Conservation (phyloP, 176 grass and related monocot genomes). For the Oryza nivara region DNA sequence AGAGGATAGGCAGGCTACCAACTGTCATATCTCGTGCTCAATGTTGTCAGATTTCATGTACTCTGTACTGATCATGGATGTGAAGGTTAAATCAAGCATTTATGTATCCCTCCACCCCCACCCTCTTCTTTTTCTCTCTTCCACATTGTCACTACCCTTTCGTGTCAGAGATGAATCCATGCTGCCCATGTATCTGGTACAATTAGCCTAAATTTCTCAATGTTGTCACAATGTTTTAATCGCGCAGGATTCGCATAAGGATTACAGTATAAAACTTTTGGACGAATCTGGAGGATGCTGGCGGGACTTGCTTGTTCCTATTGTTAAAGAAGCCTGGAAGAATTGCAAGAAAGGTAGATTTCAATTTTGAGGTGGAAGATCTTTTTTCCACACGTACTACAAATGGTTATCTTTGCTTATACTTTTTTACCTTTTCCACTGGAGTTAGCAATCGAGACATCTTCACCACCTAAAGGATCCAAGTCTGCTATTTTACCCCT, state of each 20-base stretch:
- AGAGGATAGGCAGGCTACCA: background rate
- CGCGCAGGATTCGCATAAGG: slow-evolving; percentile 79
- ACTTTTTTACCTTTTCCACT: slow-evolving; percentile 42
- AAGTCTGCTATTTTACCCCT: slow-evolving; percentile 75
- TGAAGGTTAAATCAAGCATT: background rate
- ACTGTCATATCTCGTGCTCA: background rate
- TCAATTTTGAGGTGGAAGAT: slow-evolving; percentile 20
- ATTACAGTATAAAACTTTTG: slow-evolving; percentile 60
- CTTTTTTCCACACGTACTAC: background rate
- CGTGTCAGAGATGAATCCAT: background rate
- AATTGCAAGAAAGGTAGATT: slow-evolving; percentile 90
- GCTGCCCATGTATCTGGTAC: background rate
- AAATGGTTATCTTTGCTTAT: slow-evolving; percentile 36
- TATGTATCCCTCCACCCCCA: background rate
- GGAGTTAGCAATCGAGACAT: slow-evolving; percentile 86
- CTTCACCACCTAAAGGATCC: slow-evolving; percentile 85
- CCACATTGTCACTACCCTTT: background rate
- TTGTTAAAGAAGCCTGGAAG: slow-evolving; percentile 84
- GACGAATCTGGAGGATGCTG: slow-evolving; percentile 82
- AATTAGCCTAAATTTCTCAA: background rate
- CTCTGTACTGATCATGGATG: background rate
- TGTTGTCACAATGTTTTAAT: background rate
- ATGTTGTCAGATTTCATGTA: background rate
- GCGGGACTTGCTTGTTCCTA: slow-evolving; percentile 79
- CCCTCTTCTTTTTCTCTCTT: background rate